A percentile compares a stretch with the other conserved stretches of the same genome.
These are phyloP conservation scores for Barnettozyma sucrosica DNA, from an alignment of 805 yeast genomes.

Conservation along the genomic window DNA sequence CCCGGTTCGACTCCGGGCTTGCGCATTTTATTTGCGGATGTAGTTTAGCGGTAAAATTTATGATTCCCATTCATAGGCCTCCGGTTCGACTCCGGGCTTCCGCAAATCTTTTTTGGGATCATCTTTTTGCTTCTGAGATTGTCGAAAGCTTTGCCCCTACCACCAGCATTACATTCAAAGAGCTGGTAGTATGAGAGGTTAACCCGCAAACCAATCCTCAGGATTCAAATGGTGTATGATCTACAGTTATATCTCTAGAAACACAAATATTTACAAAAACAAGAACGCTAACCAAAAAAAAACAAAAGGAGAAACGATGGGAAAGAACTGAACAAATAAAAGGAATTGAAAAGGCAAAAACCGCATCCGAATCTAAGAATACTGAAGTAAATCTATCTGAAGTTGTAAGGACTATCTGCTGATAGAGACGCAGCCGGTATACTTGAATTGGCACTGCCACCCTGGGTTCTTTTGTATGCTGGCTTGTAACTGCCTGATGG, in stretches of 20 bases:
- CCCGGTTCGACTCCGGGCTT: slow-evolving; percentile 59
- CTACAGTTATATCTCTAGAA: background rate
- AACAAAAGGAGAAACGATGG: background rate
- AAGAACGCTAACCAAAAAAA: background rate
- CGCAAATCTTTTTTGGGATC: slow-evolving; percentile 6
- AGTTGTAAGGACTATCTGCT: slow-evolving; percentile 40
- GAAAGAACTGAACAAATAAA: background rate
- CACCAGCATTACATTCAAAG: too few relatives aligned
- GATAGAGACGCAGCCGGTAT: slow-evolving; percentile 37
- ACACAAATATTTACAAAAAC: background rate
- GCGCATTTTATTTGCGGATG: slow-evolving; percentile 32
- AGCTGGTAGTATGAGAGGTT: too few relatives aligned
- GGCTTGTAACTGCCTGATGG: slow-evolving; percentile 29
- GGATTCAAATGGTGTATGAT: too few relatives aligned
- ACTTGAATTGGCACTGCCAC: slow-evolving; percentile 24
- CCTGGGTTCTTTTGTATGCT: slow-evolving; percentile 33
- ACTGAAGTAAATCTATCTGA: slow-evolving; percentile 23
- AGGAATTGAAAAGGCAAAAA: background rate
- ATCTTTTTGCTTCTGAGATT: background rate
- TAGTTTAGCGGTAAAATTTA: slow-evolving; percentile 14
- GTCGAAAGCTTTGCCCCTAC: too few relatives aligned
- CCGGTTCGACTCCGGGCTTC: slow-evolving; percentile 17
- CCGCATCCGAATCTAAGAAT: too few relatives aligned
- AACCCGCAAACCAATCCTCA: too few relatives aligned
- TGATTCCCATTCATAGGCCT: slow-evolving; percentile 14